Percentiles rank a stretch among this genome's conserved stretches.
phyloP scores from a whole-genome alignment of 192 early-diverging fungal species.

The Linnemannia schmuckeri region DNA sequence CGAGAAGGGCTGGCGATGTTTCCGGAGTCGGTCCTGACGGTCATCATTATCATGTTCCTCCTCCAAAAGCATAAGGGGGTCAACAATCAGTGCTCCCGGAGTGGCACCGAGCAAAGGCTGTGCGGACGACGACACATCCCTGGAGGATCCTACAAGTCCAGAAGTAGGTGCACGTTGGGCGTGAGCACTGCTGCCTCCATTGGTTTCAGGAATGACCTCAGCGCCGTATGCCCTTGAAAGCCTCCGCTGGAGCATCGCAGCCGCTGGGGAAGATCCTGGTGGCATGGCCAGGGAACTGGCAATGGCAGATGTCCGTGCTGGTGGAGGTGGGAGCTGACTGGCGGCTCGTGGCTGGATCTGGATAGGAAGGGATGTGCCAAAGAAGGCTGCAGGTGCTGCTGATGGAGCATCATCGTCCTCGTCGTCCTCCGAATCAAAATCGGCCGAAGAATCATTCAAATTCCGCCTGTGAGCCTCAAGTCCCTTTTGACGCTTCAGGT shows the following conservation, averaged over 20 bases:
- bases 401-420: constrained; percentile 8
- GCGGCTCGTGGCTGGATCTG: constrained; percentile 33
- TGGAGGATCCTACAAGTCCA: constrained; percentile 20
- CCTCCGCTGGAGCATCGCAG: constrained; percentile 52
- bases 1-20: constrained; percentile 32
- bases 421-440: constrained; percentile 16
- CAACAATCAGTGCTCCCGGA: constrained; percentile 31
- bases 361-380: constrained; percentile 50
- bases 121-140: constrained; percentile 15
- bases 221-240: constrained; percentile 42
- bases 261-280: constrained; percentile 48
- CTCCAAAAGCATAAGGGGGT: constrained; percentile 52
- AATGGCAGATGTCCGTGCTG: constrained; percentile 28
- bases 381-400: background rate
- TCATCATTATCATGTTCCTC: constrained; percentile 52
- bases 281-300: constrained; percentile 44
- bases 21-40: constrained; percentile 28
- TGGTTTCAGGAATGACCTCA: constrained; percentile 11
- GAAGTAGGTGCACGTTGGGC: background rate
- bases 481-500: constrained; percentile 38
- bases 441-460: constrained; percentile 14
- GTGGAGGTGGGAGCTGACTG: constrained; percentile 10
- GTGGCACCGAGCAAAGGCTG: constrained; percentile 5
- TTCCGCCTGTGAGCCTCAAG: constrained; percentile 26
- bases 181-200: background rate